Conservation (phyloP, 768 basidiomycete species). For the Strobilomyces confusus region DNA sequence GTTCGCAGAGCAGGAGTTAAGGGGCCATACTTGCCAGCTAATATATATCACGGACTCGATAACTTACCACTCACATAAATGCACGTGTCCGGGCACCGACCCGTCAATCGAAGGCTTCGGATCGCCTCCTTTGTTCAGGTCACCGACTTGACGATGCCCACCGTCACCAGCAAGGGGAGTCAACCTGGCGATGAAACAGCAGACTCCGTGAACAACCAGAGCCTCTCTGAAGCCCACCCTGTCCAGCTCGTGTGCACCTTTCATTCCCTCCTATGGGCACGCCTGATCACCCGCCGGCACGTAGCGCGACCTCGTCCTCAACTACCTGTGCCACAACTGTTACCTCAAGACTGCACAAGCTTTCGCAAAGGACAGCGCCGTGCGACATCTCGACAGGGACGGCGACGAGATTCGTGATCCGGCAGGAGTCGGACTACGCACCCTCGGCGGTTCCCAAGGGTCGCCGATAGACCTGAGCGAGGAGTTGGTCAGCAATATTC, state of each 20-base stretch:
- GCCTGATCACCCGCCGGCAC: constrained; percentile 5
- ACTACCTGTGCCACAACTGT: constrained; percentile 73
- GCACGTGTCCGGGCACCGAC: constrained; percentile 14
- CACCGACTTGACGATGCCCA: constrained; percentile 16
- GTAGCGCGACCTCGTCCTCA: constrained; percentile 66
- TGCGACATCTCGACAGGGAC: constrained; percentile 62
- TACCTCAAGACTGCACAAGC: constrained; percentile 68
- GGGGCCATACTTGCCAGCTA: neutral
- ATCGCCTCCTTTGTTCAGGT: neutral
- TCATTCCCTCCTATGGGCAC: neutral
- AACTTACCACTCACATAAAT: neutral
- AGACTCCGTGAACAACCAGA: constrained; percentile 17
- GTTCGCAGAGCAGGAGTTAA: constrained; percentile 39
- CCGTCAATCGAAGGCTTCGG: neutral
- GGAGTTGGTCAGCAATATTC: constrained; percentile 41
- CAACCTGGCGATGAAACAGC: constrained; percentile 3
- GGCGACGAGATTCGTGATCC: constrained; percentile 52
- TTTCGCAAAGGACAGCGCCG: constrained; percentile 59
- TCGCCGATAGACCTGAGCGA: constrained; percentile 31
- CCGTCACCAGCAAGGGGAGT: constrained; percentile 17
- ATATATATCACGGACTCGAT: constrained; percentile 2
- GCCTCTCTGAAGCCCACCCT: constrained; percentile 34
- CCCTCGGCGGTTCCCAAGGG: constrained; percentile 11
- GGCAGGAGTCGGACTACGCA: constrained; percentile 7
- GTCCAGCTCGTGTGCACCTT: constrained; percentile 40